Conservation (phyloP, 495 filamentous ascomycete genomes). For the Entonaema liquescens region DNA sequence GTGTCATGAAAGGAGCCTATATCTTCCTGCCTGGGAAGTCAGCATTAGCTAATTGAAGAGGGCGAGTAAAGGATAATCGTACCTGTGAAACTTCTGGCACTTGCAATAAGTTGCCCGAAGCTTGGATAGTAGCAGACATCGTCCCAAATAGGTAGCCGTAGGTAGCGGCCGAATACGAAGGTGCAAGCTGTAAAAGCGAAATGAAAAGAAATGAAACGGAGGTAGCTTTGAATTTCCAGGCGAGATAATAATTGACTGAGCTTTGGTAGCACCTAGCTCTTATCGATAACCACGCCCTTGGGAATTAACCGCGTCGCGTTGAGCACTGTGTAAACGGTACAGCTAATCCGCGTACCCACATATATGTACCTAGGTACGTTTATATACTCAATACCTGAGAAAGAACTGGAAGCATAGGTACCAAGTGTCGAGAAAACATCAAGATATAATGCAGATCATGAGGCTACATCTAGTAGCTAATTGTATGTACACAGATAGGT, state of each 20-base stretch:
- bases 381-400: background rate
- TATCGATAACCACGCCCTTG: slow-evolving; percentile 11
- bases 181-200: background rate
- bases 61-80: background rate
- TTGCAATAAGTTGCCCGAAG: slow-evolving; percentile 13
- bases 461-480: background rate
- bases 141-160: background rate
- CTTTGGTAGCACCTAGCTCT: background rate
- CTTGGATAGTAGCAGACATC: slow-evolving; percentile 35
- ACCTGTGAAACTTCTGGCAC: slow-evolving; percentile 62
- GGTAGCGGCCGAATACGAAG: background rate
- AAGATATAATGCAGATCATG: background rate
- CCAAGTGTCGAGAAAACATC: background rate
- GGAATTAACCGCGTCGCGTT: background rate
- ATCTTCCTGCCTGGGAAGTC: slow-evolving; percentile 66
- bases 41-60: slow-evolving; percentile 35
- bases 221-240: background rate
- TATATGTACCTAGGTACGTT: background rate
- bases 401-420: background rate
- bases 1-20: slow-evolving; percentile 72
- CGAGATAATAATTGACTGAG: background rate
- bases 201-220: background rate
- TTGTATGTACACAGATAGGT: slow-evolving; percentile 2
- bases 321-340: background rate
- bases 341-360: background rate